Base-by-base conservation (phyloP, 2,329 filamentous ascomycete species). In the Trichophyton verrucosum region DNA sequence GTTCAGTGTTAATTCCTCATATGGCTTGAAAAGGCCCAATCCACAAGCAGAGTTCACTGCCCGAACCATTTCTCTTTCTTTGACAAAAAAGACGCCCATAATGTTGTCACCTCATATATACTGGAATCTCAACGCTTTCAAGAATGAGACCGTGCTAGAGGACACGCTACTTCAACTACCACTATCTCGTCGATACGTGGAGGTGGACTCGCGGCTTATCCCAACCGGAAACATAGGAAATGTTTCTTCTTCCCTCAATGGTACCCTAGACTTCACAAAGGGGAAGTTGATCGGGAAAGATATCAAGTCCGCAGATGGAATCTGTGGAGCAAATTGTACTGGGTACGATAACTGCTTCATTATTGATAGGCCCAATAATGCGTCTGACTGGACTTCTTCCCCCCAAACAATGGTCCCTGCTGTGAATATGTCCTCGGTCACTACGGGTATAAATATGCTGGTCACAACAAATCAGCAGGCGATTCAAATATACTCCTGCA, bases 401-500 rank as follows among this genome's bases (percentile, higher is more conserved):
- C 63, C 68, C 1, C 66, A 73, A 59, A 71, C 72, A 2, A 67
- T 75, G 42, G 72, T 73, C 42, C 72, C 72, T 20, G 76, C 83
- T 2, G 85, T 91, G 0, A 82, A 81, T 6, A 77, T 96, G 67
- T 70, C 70, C 30, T 83, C 83, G 2, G 88, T 86, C 42, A 79
- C 82, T 3, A 91, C 87, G 0, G 91, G 91, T 56, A 96, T 96
- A 72, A 83, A 85, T 70, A 71, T 96, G 61, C 88, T 95, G 61
- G 78, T 96, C 66, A 89, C 81, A 73, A 85, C 86, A 6, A 89
- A 96, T 75, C 91, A 96, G 76, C 84, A 88, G 9, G 91, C 89
- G 2, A 85, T 95, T 74, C 91, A 96, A 75, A 81, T 96, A 68
- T 96, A 95, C 78, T 85, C 83, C 64, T 96, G 91, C 79, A 84